These are phyloP conservation scores for Nicotiana rustica DNA, from an alignment of 305 asterid species.

Conservation along the genomic window DNA sequence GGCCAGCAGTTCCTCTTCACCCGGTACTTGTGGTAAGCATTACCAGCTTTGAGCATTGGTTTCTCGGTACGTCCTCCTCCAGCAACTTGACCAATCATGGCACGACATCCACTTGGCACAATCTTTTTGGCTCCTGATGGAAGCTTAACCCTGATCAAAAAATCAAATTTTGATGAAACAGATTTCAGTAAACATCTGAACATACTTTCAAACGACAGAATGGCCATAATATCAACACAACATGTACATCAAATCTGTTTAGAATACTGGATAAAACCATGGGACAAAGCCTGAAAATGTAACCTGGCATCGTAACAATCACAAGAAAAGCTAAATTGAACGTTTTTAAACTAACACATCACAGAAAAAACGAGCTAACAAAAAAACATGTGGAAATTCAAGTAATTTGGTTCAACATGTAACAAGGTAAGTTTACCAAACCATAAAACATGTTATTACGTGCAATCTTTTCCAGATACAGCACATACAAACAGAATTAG, in stretches of 20 bases:
- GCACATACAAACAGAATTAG: neutral
- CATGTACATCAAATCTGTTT: neutral
- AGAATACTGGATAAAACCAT: neutral
- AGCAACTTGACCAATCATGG: no score
- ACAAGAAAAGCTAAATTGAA: neutral
- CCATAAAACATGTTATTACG: neutral
- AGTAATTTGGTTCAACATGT: neutral
- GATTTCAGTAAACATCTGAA: neutral
- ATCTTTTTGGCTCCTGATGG: no score
- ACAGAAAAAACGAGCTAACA: neutral
- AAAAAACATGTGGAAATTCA: neutral
- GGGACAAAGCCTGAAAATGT: neutral
- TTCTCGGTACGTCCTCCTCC: no score
- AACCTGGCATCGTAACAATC: neutral
- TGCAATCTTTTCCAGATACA: neutral
- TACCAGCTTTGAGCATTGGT: no score
- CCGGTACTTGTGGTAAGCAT: no score
- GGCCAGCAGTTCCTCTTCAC: no score
- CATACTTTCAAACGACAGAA: neutral
- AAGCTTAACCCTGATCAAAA: constrained; percentile 41
- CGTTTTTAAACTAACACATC: neutral
- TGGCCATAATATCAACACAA: neutral
- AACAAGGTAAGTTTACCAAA: neutral
- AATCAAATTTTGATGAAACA: neutral
- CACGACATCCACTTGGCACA: no score